Evolutionary conservation across 495 filamentous ascomycete genomes (phyloP).

Genomic region (Podospora comata): DNA sequence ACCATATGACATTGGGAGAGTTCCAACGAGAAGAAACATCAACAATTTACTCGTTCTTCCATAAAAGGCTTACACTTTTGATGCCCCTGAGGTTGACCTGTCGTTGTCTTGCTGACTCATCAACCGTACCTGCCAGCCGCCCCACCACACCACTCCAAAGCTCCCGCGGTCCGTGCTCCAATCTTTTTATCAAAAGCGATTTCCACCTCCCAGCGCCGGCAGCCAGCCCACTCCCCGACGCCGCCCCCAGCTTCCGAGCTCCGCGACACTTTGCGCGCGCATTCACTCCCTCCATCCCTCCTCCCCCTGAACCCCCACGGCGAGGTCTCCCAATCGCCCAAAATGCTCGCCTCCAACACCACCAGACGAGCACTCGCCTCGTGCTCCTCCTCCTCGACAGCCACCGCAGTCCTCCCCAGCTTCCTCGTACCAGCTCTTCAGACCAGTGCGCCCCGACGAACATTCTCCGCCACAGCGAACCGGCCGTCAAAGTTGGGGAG

Average conservation of each 20-base stretch:
- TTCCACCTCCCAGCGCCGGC: neutral
- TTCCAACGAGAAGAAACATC: too few relatives aligned
- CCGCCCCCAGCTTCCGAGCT: slow-evolving; percentile 5
- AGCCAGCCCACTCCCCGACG: neutral
- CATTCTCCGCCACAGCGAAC: slow-evolving; percentile 67
- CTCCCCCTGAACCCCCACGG: neutral
- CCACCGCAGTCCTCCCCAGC: slow-evolving; percentile 51
- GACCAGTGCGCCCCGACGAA: slow-evolving; percentile 43
- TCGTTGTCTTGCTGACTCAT: slow-evolving; percentile 15
- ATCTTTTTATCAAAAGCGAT: slow-evolving; percentile 13
- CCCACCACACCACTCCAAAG: slow-evolving; percentile 10
- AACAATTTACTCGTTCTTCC: too few relatives aligned
- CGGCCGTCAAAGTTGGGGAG: slow-evolving; percentile 77
- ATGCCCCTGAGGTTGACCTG: neutral
- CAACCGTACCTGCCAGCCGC: slow-evolving; percentile 2
- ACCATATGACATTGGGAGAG: too few relatives aligned
- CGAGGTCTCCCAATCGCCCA: slow-evolving; percentile 14
- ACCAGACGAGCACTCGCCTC: slow-evolving; percentile 38
- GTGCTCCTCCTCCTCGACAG: slow-evolving; percentile 29
- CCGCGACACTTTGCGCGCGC: neutral
- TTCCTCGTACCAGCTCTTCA: slow-evolving; percentile 77
- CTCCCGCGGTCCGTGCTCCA: slow-evolving; percentile 5
- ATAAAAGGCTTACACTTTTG: neutral
- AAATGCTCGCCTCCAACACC: slow-evolving; percentile 52
- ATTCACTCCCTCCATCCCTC: neutral